Base-by-base conservation (phyloP, 176 grass and related monocot species). In the Oryza punctata region DNA sequence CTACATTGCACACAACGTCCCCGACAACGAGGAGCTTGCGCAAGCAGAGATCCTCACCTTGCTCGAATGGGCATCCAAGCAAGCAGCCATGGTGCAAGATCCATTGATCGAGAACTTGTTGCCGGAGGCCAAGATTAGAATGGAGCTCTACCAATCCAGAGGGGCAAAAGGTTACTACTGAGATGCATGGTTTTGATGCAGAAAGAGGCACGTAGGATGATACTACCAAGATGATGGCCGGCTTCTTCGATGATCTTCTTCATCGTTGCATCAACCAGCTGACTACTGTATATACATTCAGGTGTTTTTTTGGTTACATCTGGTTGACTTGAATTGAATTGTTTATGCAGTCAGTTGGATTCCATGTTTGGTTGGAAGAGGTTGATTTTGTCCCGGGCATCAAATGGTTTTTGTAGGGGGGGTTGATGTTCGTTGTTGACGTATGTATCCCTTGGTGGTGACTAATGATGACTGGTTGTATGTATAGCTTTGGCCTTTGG, bases 121-220 rank as follows among this genome's bases (percentile, higher is more conserved):
- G 77, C 91, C 89, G 0, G 91, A 98, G 73, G 93, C 96, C 9
- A 98, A 98, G 93, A 80, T 93, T 35, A 93, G 91, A 49, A 83
- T 98, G 88, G 96, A 98, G 50, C 93, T 98, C 67, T 98, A 94
- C 81, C 93, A 95, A 76, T 91, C 91, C 84, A 92, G 91, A 93
- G 75, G 86, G 12, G 67, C 82, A 15, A 97, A 87, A 65, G 89
- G 79, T 26, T 94, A 94, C 76, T 77, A 91, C 25, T 94, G 82
- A 91, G 77, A 71, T 47, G 10, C 38, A 59, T 12, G 33, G 68
- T 28, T 73, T n/a, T 73, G 85, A 63, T 77, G 61, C 65, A 82
- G 59, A 87, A 57, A 57, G 52, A 21, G 15, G 37, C 46, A 67
- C 29, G 74, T 64, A 72, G 40, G 37, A 80, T 70, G 70, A 63